Evolutionary conservation across 257 asterid genomes (phyloP).

Genomic region (Cynanchum wilfordii): DNA sequence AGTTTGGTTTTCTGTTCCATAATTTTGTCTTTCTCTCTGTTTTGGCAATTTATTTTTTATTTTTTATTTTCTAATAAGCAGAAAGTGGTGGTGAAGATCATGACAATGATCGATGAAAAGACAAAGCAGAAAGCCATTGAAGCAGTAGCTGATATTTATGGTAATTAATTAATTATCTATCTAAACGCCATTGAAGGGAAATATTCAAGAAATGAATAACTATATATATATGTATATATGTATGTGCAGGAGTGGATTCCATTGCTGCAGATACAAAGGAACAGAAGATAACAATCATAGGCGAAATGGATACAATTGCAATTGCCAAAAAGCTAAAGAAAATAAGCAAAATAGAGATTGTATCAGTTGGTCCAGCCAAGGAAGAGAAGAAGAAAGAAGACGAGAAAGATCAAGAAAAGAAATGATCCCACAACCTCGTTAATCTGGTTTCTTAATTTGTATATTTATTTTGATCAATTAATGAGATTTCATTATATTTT

Average conservation of each 20-base stretch:
- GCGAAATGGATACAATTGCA: constrained; percentile 65
- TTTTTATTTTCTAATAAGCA: background rate
- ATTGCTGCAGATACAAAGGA: constrained; percentile 59
- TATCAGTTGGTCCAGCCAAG: constrained; percentile 68
- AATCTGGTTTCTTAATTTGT: too few species aligned
- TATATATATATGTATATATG: background rate
- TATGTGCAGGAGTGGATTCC: constrained; percentile 51
- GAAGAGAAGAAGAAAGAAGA: constrained; percentile 44
- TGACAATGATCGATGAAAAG: constrained; percentile 64
- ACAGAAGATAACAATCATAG: constrained; percentile 59
- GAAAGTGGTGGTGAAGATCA: constrained; percentile 20
- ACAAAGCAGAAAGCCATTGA: constrained; percentile 73
- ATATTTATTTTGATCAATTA: too few species aligned
- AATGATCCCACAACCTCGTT: background rate
- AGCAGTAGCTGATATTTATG: constrained; percentile 69
- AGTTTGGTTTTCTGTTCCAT: background rate
- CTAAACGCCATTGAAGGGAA: too few species aligned
- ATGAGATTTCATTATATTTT: too few species aligned
- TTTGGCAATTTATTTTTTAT: background rate
- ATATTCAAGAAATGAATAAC: background rate
- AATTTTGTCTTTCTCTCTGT: background rate
- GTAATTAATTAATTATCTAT: constrained; percentile 22
- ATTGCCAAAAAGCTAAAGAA: constrained; percentile 54
- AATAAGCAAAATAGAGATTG: constrained; percentile 52
- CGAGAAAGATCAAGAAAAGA: constrained; percentile 19